phyloP scores from a whole-genome alignment of 148 eudicot species.

The Rhododendron ovatum region DNA sequence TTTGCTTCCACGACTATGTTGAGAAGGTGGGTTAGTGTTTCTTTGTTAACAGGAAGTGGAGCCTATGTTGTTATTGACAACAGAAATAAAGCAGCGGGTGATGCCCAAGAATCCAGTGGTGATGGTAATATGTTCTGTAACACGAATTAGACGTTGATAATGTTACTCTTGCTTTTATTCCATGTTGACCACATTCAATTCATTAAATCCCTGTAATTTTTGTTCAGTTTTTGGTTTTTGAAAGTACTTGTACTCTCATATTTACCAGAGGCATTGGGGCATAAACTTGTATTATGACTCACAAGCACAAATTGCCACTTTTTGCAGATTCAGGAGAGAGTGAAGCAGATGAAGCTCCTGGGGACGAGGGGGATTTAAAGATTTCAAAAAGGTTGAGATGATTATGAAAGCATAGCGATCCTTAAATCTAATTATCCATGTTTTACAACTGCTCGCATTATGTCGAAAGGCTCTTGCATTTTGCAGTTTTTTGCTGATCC shows the following conservation, averaged over 20 bases:
- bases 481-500: background rate
- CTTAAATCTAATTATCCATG: background rate
- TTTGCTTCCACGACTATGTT: background rate
- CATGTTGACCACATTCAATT: background rate
- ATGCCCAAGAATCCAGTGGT: slow-evolving; percentile 59
- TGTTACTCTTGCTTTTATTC: background rate
- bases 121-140: slow-evolving; percentile 44
- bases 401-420: slow-evolving; percentile 5
- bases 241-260: background rate
- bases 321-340: slow-evolving; percentile 50
- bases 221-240: background rate
- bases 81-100: slow-evolving; percentile 38
- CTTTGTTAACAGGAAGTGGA: slow-evolving; percentile 55
- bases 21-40: slow-evolving; percentile 8
- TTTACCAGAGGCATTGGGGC: background rate
- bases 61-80: slow-evolving; percentile 89
- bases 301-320: slow-evolving; percentile 12
- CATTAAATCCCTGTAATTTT: background rate
- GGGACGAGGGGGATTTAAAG: slow-evolving; percentile 31
- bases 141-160: background rate
- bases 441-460: background rate
- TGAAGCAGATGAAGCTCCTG: slow-evolving; percentile 44
- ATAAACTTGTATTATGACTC: background rate
- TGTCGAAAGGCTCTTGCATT: background rate
- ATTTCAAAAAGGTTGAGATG: slow-evolving; percentile 38